Base-by-base conservation (phyloP, 495 filamentous ascomycete species). In the Penicillium lividum region DNA sequence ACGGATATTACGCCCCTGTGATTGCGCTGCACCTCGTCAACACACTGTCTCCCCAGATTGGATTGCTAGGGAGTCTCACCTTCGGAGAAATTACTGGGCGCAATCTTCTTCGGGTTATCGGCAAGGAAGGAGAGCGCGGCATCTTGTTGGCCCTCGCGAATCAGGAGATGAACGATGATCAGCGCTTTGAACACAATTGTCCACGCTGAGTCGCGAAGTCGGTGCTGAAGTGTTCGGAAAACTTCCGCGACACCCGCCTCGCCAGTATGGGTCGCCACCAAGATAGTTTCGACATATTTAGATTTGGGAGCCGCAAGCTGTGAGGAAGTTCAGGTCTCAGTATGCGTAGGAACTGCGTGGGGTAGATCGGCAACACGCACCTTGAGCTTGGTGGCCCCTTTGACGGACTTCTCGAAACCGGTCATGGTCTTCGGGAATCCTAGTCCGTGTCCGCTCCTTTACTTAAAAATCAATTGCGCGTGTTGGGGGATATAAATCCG, bases 201-300 rank as follows among this genome's bases (percentile, higher is more conserved):
- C 94, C 94, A 99, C 84, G 93, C 95, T 64, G 93, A 92, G 67
- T 99, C 94, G 63, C 91, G 87, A 49, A 99, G 77, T 51, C 94
- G 82, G 67, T 89, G 85, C 66, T 95, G 91, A 27, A 99, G 75
- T 30, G 92, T 90, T 45, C 95, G 85, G 68, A 99, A 98, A 46
- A 99, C 89, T 73, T 99, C 94, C 44, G 88, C 95, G 48, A 99
- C 92, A 56, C 95, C 94, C 15, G 91, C 89, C 70, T 99, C 94
- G 60, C 94, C 94, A 5, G 91, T 85, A 73, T 97, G 92, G 33
- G 94, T 99, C 59, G 94, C 95, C 64, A 96, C 83, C 18, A 99
- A 83, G 69, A 99, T 97, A 68, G 97, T 91, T 72, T 99, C 95
- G 77, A 99, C 93, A 78, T 99, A 98, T 79, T 99, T 99, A 49